A percentile compares a stretch with the other conserved stretches of the same genome.
Evolutionary conservation across 805 yeast species (phyloP).

Genomic region (Candida schatavii): DNA sequence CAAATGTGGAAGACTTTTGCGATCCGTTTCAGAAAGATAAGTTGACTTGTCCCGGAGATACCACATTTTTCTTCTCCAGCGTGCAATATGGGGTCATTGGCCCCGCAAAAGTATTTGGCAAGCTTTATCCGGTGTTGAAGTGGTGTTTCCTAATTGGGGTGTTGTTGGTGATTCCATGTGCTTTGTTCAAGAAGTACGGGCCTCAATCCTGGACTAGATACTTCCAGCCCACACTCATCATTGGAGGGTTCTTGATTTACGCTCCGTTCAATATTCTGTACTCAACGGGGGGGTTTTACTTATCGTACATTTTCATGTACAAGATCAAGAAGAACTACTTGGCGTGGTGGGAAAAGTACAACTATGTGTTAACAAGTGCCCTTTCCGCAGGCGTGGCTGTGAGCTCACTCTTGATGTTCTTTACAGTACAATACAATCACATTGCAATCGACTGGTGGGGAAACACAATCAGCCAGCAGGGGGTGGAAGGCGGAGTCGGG

Average conservation of each 20-base stretch:
- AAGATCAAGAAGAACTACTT: conserved; percentile 47
- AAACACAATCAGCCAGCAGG: conserved; percentile 31
- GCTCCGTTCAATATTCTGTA: conserved; percentile 53
- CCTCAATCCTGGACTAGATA: conserved; percentile 29
- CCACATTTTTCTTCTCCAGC: conserved; percentile 51
- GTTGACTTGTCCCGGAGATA: conserved; percentile 42
- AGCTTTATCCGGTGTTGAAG: conserved; percentile 50
- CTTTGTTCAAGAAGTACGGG: conserved; percentile 33
- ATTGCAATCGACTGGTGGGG: conserved; percentile 65
- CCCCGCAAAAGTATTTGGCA: conserved; percentile 57
- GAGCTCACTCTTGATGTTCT: conserved; percentile 57
- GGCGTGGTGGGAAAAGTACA: conserved; percentile 72
- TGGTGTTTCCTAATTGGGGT: conserved; percentile 61
- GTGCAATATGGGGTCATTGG: conserved; percentile 57
- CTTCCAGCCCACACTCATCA: conserved; percentile 54
- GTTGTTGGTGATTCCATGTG: conserved; percentile 34
- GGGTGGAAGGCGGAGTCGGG: conserved; percentile 33
- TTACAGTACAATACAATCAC: conserved; percentile 46
- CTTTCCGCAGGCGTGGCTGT: conserved; percentile 63
- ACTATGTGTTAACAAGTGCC: conserved; percentile 59
- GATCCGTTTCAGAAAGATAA: conserved; percentile 33
- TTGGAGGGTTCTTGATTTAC: conserved; percentile 47
- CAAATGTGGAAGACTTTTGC: conserved; percentile 34
- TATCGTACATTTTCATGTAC: conserved; percentile 58
- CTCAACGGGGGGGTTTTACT: conserved; percentile 58